Percentiles rank a stretch among this genome's conserved stretches.
These are phyloP conservation scores for Epichloe aotearoae DNA, from an alignment of 2,329 filamentous ascomycete species.

Conservation along the genomic window DNA sequence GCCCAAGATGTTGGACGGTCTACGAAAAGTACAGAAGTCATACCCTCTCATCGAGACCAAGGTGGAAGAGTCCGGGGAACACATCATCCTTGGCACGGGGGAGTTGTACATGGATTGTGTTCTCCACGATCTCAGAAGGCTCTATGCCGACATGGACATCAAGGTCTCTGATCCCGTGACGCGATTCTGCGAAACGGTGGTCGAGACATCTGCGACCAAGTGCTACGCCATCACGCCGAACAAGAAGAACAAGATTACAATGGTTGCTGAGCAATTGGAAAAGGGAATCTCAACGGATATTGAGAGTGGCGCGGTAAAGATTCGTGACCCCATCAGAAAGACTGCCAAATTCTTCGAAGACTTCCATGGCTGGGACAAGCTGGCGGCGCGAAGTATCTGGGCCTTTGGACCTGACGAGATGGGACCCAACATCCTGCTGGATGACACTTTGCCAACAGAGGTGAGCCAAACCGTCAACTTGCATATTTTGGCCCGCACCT, in stretches of 20 bases:
- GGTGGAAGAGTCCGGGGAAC: constrained; percentile 97
- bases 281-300: constrained; percentile 93
- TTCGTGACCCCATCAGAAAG: constrained; percentile 83
- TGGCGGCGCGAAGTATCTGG: constrained; percentile 93
- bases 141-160: constrained; percentile 99
- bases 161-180: constrained; percentile 98
- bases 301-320: constrained; percentile 77
- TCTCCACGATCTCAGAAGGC: constrained; percentile 75
- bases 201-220: constrained; percentile 93
- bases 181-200: constrained; percentile 93
- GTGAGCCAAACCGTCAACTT: constrained; percentile 25
- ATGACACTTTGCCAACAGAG: constrained; percentile 88
- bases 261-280: constrained; percentile 93
- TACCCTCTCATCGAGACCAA: constrained; percentile 94
- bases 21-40: constrained; percentile 95
- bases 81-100: constrained; percentile 91
- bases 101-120: constrained; percentile 99
- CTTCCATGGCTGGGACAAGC: constrained; percentile 90
- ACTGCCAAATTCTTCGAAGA: constrained; percentile 96
- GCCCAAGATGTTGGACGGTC: constrained; percentile 95
- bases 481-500: not conserved
- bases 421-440: constrained; percentile 89
- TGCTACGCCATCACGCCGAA: constrained; percentile 97
- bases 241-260: constrained; percentile 98
- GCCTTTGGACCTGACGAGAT: constrained; percentile 93